A percentile compares a stretch with the other conserved stretches of the same genome.
Conservation (phyloP, 805 yeast species). For the Spathaspora arborariae region DNA sequence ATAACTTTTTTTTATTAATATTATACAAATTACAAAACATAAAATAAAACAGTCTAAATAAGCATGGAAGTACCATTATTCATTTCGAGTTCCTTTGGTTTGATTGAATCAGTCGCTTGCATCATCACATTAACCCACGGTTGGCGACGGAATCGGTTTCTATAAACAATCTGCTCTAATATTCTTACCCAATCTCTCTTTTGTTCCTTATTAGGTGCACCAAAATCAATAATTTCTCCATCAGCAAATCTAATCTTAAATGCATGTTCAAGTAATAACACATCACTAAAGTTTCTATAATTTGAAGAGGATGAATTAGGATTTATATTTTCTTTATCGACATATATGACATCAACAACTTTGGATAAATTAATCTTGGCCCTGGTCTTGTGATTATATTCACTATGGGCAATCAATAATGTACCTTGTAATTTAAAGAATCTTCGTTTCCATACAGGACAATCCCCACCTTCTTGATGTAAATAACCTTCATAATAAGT, state of each 20-base stretch:
- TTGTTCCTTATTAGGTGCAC: slow-evolving; percentile 67
- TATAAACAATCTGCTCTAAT: slow-evolving; percentile 52
- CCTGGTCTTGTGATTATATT: slow-evolving; percentile 60
- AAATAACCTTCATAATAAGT: slow-evolving; percentile 59
- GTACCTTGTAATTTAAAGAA: slow-evolving; percentile 71
- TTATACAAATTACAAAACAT: background rate
- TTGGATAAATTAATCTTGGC: slow-evolving; percentile 74
- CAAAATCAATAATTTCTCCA: slow-evolving; percentile 79
- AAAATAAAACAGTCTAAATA: background rate
- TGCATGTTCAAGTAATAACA: slow-evolving; percentile 63
- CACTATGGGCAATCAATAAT: slow-evolving; percentile 73
- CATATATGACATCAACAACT: slow-evolving; percentile 49
- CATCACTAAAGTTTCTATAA: slow-evolving; percentile 67
- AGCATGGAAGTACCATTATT: background rate
- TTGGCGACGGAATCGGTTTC: slow-evolving; percentile 55
- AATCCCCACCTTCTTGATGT: slow-evolving; percentile 91
- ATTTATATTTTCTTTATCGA: slow-evolving; percentile 35
- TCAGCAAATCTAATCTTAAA: slow-evolving; percentile 73
- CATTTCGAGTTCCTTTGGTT: background rate
- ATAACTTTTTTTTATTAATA: background rate
- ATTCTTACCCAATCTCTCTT: slow-evolving; percentile 63
- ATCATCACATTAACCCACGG: slow-evolving; percentile 55
- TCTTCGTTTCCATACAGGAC: slow-evolving; percentile 68
- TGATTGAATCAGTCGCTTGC: background rate
- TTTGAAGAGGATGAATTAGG: slow-evolving; percentile 18